Percentiles rank a stretch among this genome's conserved stretches.
Conservation (phyloP, 106 monocot species). For the Dendrobium officinale region DNA sequence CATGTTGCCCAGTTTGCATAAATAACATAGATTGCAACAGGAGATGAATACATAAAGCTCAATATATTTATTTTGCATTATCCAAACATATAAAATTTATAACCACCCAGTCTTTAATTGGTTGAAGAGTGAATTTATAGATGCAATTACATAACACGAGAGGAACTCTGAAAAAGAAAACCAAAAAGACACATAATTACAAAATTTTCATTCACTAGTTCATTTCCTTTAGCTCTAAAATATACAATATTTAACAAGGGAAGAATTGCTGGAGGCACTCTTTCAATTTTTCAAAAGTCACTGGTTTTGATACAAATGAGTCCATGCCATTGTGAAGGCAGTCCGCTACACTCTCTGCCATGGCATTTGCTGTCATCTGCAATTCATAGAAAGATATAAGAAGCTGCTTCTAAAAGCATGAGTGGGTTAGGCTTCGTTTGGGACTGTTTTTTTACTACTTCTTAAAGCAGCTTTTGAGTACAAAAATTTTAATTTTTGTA, state of each 20-base stretch:
- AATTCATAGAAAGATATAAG: neutral
- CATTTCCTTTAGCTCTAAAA: slow-evolving; percentile 9
- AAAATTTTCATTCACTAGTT: slow-evolving; percentile 11
- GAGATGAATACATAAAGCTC: no score
- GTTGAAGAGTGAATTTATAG: neutral
- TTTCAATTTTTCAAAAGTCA: slow-evolving; percentile 57
- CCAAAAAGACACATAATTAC: slow-evolving; percentile 7
- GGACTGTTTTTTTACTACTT: no score
- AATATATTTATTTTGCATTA: no score
- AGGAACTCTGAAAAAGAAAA: neutral
- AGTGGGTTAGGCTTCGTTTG: no score
- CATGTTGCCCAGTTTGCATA: no score
- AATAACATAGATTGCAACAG: no score
- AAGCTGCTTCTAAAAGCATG: neutral
- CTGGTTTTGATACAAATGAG: slow-evolving; percentile 73
- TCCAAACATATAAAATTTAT: no score
- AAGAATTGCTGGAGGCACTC: slow-evolving; percentile 47
- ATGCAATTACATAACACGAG: neutral
- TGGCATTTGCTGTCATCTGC: slow-evolving; percentile 78
- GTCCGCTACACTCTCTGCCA: slow-evolving; percentile 58
- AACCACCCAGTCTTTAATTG: neutral
- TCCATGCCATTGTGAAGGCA: slow-evolving; percentile 77
- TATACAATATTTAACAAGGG: slow-evolving; percentile 31
- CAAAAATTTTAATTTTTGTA: no score
- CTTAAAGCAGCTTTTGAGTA: no score